Percentiles rank a stretch among this genome's conserved stretches.
Conservation (phyloP, 2,329 filamentous ascomycete genomes). For the Didymella arachidicola region DNA sequence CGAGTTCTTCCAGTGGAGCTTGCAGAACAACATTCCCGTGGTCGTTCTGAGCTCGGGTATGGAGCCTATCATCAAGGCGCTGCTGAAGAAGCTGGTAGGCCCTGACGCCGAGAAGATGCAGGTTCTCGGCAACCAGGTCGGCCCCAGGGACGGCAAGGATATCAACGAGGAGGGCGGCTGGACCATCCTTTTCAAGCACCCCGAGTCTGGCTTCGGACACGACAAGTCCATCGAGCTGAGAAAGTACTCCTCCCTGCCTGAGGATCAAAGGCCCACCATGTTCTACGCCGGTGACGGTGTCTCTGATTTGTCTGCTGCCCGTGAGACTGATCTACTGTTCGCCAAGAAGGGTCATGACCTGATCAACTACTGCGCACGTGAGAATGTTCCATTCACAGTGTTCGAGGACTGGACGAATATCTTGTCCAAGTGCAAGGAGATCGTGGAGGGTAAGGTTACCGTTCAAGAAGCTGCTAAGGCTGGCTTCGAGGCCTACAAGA, state of each 20-base stretch:
- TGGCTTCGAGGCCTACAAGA: constrained; percentile 58
- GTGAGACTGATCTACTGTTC: constrained; percentile 91
- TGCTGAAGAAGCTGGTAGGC: constrained; percentile 83
- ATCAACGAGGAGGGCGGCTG: constrained; percentile 85
- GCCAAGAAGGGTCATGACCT: constrained; percentile 92
- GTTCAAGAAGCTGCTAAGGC: constrained; percentile 73
- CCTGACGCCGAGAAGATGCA: constrained; percentile 79
- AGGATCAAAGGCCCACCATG: constrained; percentile 75
- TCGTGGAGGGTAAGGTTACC: constrained; percentile 73
- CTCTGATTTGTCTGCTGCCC: constrained; percentile 88
- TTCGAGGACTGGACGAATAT: constrained; percentile 88
- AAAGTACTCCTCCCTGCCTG: constrained; percentile 79
- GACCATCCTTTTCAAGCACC: constrained; percentile 86
- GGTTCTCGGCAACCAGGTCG: constrained; percentile 88
- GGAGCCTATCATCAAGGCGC: constrained; percentile 85
- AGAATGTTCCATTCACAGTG: constrained; percentile 85
- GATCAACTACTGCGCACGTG: constrained; percentile 82
- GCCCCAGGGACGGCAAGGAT: constrained; percentile 72
- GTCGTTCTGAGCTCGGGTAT: constrained; percentile 93
- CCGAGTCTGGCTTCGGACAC: constrained; percentile 86
- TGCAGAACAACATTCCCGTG: constrained; percentile 83
- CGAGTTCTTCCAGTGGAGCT: constrained; percentile 85
- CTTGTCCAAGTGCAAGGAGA: constrained; percentile 75
- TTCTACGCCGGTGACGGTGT: constrained; percentile 97
- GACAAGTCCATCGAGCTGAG: constrained; percentile 94